phyloP scores from a whole-genome alignment of 2,329 filamentous ascomycete species.

The Apiospora hydei region DNA sequence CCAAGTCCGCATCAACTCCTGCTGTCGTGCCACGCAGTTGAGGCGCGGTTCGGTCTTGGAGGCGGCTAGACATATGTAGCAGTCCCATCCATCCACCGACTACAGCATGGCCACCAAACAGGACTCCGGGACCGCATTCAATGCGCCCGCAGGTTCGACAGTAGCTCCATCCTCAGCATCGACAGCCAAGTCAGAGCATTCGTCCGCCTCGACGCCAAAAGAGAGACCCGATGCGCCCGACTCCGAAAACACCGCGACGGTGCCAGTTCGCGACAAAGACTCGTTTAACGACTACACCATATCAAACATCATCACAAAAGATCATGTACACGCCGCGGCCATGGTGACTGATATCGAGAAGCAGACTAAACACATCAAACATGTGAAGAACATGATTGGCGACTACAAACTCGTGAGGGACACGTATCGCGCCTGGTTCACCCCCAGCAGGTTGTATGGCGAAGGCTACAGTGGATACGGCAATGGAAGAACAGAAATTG shows the following conservation, averaged over 20 bases:
- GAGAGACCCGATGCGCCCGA: constrained; percentile 43
- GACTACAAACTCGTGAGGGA: constrained; percentile 71
- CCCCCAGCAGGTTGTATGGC: constrained; percentile 66
- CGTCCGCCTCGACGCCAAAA: constrained; percentile 41
- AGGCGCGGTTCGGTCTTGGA: constrained; percentile 21
- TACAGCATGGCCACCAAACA: constrained; percentile 41
- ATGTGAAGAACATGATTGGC: constrained; percentile 71
- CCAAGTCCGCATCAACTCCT: constrained; percentile 1
- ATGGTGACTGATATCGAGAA: constrained; percentile 59
- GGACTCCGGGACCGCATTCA: constrained; percentile 37
- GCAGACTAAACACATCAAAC: constrained; percentile 63
- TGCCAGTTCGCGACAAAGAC: constrained; percentile 60
- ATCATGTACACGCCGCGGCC: constrained; percentile 61
- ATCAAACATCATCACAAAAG: constrained; percentile 61
- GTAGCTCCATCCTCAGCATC: constrained; percentile 34
- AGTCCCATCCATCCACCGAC: constrained; percentile 20
- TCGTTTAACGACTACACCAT: constrained; percentile 61
- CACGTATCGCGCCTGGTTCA: constrained; percentile 63
- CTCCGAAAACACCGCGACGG: constrained; percentile 36
- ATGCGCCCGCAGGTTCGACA: constrained; percentile 33
- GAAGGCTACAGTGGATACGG: constrained; percentile 88
- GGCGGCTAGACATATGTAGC: constrained; percentile 31
- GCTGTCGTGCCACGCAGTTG: constrained; percentile 3
- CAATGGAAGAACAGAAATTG: constrained; percentile 81
- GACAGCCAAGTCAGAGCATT: constrained; percentile 37